These are phyloP conservation scores for Arthrocladium fulminans DNA, from an alignment of 2,329 filamentous ascomycete genomes.

Conservation along the genomic window DNA sequence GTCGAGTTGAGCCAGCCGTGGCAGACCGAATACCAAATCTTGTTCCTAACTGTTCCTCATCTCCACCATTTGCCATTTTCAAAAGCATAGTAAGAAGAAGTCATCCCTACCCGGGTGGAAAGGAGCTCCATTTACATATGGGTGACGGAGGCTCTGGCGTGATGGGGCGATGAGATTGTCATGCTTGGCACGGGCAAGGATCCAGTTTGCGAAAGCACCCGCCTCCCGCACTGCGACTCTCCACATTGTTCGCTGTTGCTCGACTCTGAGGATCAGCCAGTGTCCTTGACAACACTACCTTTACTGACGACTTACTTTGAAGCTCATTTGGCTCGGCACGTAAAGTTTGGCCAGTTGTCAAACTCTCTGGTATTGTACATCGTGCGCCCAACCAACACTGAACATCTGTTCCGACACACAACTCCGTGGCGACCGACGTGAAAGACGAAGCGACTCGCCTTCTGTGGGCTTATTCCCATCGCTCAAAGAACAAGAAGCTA, in stretches of 20 bases:
- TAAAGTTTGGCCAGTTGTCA: neutral
- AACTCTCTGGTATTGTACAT: neutral
- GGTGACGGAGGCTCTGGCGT: neutral
- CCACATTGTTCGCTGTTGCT: slow-evolving; percentile 1
- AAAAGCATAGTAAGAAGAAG: no score
- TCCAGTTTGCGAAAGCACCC: neutral
- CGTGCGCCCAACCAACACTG: neutral
- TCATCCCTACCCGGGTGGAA: no score
- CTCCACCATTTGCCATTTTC: no score
- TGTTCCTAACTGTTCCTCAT: no score
- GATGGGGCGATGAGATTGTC: neutral
- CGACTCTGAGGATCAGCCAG: neutral
- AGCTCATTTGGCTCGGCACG: neutral
- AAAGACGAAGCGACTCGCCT: neutral
- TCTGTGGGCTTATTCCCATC: no score
- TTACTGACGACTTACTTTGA: neutral
- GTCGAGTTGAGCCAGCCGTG: no score
- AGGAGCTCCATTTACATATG: neutral
- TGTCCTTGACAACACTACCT: neutral
- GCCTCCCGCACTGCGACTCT: neutral
- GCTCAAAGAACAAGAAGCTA: no score
- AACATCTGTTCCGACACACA: neutral
- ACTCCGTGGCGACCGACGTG: neutral
- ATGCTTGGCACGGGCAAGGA: neutral
- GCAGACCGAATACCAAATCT: no score